A percentile compares a stretch with the other conserved stretches of the same genome.
These are phyloP conservation scores for Cryptosporidium andersoni DNA, from an alignment of 169 alveolate genomes.

Conservation along the genomic window DNA sequence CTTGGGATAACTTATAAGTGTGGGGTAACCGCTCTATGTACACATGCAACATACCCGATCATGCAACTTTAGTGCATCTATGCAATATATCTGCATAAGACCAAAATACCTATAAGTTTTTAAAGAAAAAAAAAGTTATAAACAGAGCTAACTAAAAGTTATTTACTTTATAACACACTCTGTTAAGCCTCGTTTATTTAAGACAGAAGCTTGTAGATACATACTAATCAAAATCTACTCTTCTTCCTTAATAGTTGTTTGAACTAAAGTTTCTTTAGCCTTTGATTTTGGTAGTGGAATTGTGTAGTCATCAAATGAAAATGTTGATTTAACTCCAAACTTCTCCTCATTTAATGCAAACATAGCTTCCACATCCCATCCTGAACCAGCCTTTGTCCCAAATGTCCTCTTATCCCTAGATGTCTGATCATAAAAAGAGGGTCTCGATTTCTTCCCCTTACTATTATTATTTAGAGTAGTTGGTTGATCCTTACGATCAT, in stretches of 20 bases:
- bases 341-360: conserved; percentile 85
- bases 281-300: conserved; percentile 74
- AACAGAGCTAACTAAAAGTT: background rate
- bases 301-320: conserved; percentile 76
- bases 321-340: conserved; percentile 87
- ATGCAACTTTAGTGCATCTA: too few species aligned
- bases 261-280: background rate
- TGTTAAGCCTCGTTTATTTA: too few species aligned
- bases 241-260: too few species aligned
- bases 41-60: too few species aligned
- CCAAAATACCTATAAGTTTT: too few species aligned
- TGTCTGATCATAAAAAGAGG: conserved; percentile 62
- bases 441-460: conserved; percentile 29
- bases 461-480: conserved; percentile 15
- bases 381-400: conserved; percentile 78
- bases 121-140: background rate
- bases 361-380: conserved; percentile 89
- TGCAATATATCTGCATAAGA: too few species aligned
- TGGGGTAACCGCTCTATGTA: too few species aligned
- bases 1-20: too few species aligned
- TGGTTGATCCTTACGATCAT: conserved; percentile 31
- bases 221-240: too few species aligned
- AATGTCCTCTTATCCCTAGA: conserved; percentile 75
- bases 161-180: background rate
- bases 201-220: too few species aligned